A percentile compares a stretch with the other conserved stretches of the same genome.
Evolutionary conservation across 495 filamentous ascomycete species (phyloP).

Genomic region (Thermochaetoides thermophila): DNA sequence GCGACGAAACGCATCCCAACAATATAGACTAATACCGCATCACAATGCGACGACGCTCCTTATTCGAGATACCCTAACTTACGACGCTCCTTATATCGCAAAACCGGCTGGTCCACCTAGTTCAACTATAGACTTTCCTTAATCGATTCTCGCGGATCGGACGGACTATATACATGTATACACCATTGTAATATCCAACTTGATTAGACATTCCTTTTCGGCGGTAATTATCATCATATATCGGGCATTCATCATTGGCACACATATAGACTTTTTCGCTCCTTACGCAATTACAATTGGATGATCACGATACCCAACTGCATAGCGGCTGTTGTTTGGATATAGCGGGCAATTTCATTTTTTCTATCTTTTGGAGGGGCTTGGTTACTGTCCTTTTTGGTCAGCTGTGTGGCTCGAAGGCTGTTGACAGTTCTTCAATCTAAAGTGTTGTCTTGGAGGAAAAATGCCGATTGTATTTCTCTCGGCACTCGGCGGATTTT

Average conservation of each 20-base stretch:
- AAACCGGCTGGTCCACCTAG: conserved; percentile 23
- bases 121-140: conserved; percentile 31
- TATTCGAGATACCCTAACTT: conserved; percentile 24
- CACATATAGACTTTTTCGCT: conserved; percentile 25
- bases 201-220: conserved; percentile 27
- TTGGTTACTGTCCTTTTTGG: conserved; percentile 4
- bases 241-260: conserved; percentile 11
- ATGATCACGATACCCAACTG: conserved; percentile 33
- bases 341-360: too few relatives aligned
- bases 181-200: conserved; percentile 9
- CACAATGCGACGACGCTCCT: conserved; percentile 27
- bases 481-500: conserved; percentile 1
- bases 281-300: conserved; percentile 17
- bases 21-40: too few relatives aligned
- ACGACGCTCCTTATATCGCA: conserved; percentile 29
- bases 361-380: conserved; percentile 2
- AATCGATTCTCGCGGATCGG: conserved; percentile 8
- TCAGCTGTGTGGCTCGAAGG: background rate
- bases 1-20: too few relatives aligned
- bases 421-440: conserved; percentile 2
- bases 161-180: too few relatives aligned
- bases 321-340: conserved; percentile 39
- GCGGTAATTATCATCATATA: conserved; percentile 5
- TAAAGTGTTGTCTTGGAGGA: background rate
- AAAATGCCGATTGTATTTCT: conserved; percentile 1